Base-by-base conservation (phyloP, 2,329 filamentous ascomycete genomes). In the Exophiala sp. region DNA sequence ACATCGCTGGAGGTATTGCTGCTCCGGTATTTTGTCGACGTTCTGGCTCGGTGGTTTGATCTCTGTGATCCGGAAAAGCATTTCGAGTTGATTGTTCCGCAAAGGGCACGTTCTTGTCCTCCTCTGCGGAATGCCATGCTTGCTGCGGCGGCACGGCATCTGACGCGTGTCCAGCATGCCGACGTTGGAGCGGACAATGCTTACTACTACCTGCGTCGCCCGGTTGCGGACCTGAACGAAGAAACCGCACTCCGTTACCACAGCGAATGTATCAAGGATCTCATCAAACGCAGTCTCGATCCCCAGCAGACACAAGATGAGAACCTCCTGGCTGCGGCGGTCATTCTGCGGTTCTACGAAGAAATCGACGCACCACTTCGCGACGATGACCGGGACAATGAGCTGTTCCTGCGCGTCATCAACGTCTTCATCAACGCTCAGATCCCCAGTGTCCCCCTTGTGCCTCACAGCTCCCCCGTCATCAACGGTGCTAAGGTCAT, bases 81-180 rank as follows among this genome's bases (percentile, higher is more conserved):
- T 57, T 73, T 73, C 53, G 65, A 63, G 2, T 64, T 64, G 11
- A 66, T 69, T 18, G 68, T 73, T 1, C 71, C 71, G 2, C 65
- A 67, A 29, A 59, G 69, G 43, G 70, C 70, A 5, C 64, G 65
- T 2, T 57, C 63, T 21, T 71, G 67, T 32, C 66, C 69, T 0
- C 64, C 72, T 14, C 57, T 75, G 14, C 55, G 67, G 48, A 66
- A 66, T 48, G 66, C 67, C 2, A 64, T 70, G n/a, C 62, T 66
- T 29, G 67, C 68, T 18, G 66, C 64, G 4, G 67, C 68, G 3
- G 65, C 68, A 14, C 62, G 69, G 44, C 67, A 70, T 46, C 55
- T 72, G 10, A 63, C 60, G 23, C 65, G 64, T 19, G 55, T 66
- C 18, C 64, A 62, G 58, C 45, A 42, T 50, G 40, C 39, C 24